phyloP scores from a whole-genome alignment of 257 asterid genomes.

The Solanum pimpinellifolium region DNA sequence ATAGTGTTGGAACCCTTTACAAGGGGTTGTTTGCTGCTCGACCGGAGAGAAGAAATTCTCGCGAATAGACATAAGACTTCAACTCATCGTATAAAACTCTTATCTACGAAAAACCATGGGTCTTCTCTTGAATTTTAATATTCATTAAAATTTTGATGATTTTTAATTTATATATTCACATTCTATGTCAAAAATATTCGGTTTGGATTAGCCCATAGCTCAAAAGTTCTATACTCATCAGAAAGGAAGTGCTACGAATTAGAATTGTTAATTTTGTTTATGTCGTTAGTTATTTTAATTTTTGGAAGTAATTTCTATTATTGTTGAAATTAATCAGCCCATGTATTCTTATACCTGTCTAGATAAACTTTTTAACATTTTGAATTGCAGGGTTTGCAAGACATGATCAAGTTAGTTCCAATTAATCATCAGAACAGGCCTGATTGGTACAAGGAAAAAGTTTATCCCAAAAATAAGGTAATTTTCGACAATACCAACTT shows the following conservation, averaged over 20 bases:
- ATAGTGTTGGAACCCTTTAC: no score
- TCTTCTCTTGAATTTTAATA: no score
- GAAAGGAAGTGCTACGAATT: background rate
- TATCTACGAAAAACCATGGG: no score
- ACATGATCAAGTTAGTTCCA: no score
- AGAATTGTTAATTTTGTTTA: background rate
- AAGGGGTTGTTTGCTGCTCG: no score
- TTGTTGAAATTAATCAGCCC: background rate
- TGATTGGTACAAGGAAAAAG: slow-evolving; percentile 47
- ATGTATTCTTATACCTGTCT: no score
- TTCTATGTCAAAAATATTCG: background rate
- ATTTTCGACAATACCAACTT: no score
- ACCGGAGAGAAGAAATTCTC: no score
- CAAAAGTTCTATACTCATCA: background rate
- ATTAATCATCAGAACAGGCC: slow-evolving; percentile 12
- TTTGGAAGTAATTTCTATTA: background rate
- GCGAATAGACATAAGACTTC: no score
- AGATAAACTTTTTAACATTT: background rate
- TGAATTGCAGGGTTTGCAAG: slow-evolving; percentile 24
- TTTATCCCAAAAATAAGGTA: slow-evolving; percentile 30
- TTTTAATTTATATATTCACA: no score
- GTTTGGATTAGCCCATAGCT: background rate
- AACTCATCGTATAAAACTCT: no score
- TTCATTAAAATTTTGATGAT: no score
- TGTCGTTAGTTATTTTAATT: background rate